A percentile compares a stretch with the other conserved stretches of the same genome.
Conservation (phyloP, 2,329 filamentous ascomycete species). For the Sporothrix euskadiensis region DNA sequence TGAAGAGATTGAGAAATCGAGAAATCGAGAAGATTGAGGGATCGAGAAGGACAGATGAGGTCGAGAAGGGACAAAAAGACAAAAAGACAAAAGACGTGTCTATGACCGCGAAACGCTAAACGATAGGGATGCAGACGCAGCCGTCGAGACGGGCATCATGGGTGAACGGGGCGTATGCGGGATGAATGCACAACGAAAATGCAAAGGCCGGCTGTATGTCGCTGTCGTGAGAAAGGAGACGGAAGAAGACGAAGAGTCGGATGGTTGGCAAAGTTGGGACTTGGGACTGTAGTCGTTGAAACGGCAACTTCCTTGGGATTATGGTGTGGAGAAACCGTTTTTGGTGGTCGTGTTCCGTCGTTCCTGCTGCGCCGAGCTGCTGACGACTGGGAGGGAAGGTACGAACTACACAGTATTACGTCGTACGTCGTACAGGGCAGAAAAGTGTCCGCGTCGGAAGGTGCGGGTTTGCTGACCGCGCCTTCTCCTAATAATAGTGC, state of each 20-base stretch:
- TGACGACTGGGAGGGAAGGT: not conserved
- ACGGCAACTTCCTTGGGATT: not conserved
- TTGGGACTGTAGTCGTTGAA: not conserved
- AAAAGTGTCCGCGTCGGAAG: not conserved
- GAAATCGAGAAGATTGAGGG: not conserved
- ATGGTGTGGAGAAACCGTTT: not conserved
- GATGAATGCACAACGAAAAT: not conserved
- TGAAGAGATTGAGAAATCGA: not conserved
- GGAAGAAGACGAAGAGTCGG: not conserved
- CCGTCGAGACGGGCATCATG: slow-evolving; percentile 23
- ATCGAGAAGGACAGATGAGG: not conserved
- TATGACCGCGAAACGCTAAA: slow-evolving; percentile 14
- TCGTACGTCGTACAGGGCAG: too few relatives aligned
- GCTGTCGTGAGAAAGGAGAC: slow-evolving; percentile 1
- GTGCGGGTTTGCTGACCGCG: not conserved
- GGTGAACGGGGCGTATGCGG: not conserved
- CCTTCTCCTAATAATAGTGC: not conserved
- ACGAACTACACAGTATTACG: too few relatives aligned
- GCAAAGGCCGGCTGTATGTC: not conserved
- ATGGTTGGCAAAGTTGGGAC: not conserved
- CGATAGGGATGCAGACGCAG: slow-evolving; percentile 15
- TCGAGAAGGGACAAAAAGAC: not conserved
- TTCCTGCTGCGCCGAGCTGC: slow-evolving; percentile 10
- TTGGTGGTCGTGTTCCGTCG: not conserved
- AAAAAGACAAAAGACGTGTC: not conserved